Evolutionary conservation across 2,329 filamentous ascomycete species (phyloP).

Genomic region (Trichoderma atroviride): DNA sequence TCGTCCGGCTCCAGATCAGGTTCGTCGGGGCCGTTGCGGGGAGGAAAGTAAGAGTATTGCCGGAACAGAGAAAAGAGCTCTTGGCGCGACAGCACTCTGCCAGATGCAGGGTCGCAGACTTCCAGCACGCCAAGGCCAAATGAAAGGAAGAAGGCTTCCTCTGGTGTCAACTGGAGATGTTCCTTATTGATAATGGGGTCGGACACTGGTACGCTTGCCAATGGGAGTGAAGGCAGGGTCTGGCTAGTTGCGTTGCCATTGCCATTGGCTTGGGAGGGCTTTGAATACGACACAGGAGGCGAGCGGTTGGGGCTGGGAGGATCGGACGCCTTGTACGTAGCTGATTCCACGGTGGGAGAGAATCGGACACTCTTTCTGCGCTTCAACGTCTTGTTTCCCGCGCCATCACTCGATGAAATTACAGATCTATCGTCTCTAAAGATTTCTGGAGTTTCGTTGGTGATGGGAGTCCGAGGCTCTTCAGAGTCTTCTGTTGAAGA

Average conservation of each 20-base stretch:
- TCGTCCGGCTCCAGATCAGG: slow-evolving; percentile 69
- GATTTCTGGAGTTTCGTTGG: slow-evolving; percentile 15
- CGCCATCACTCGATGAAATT: slow-evolving; percentile 30
- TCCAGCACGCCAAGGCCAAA: slow-evolving; percentile 78
- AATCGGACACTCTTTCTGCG: slow-evolving; percentile 70
- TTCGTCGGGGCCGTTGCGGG: slow-evolving; percentile 44
- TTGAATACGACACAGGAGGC: slow-evolving; percentile 31
- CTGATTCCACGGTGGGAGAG: slow-evolving; percentile 66
- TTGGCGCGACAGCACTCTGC: slow-evolving; percentile 51
- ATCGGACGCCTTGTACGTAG: slow-evolving; percentile 58
- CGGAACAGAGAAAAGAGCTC: slow-evolving; percentile 70
- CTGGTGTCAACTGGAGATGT: slow-evolving; percentile 86
- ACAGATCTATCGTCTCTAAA: slow-evolving; percentile 23
- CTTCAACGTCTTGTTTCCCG: slow-evolving; percentile 39
- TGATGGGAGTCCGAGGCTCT: slow-evolving; percentile 25
- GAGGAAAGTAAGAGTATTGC: slow-evolving; percentile 69
- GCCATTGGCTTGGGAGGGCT: slow-evolving; percentile 30
- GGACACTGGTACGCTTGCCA: neutral
- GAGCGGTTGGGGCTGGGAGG: slow-evolving; percentile 52
- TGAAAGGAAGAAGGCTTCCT: slow-evolving; percentile 88
- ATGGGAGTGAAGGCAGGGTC: neutral
- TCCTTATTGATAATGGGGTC: slow-evolving; percentile 60
- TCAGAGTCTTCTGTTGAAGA: slow-evolving; percentile 21
- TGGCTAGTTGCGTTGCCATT: slow-evolving; percentile 27
- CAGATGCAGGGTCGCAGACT: slow-evolving; percentile 56